Base-by-base conservation (phyloP, 2,329 filamentous ascomycete species). In the Dactylellina drechsleri region DNA sequence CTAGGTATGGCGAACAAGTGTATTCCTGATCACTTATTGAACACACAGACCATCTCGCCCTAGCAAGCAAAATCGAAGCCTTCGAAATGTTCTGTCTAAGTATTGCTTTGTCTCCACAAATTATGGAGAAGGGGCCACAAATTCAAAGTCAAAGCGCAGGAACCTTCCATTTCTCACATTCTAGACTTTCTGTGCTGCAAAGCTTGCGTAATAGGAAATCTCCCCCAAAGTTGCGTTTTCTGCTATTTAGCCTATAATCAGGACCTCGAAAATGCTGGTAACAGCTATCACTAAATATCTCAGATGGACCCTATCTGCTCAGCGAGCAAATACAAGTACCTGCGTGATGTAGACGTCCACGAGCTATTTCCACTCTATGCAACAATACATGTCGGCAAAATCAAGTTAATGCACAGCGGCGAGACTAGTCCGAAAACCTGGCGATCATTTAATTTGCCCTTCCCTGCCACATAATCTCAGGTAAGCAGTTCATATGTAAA, bases 161-260 rank as follows among this genome's bases (percentile, higher is more conserved):
- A 58, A 70, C 66, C 47, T 26, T 40, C 54, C 54, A 16, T 18
- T 52, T 65, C 53, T 57, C 58, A 45, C 49, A 47, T 59, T 64
- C 20, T 53, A 43, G 18, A 53, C 26, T 18, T 45, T 43, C 28
- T 59, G 5, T 61, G 56, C 62, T 67, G 70, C 70, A 68, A 50
- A 40, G 31, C 28, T 75, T 75, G 71, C 71, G 71, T 75, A 75
- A 75, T 62, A 68, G 43, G 58, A 41, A 62, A 31, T 52, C 23
- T 62, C 52, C 58, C 58, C 57, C 15, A 60, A 57, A 52, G 20
- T 74, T 62, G 62, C 62, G 70, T 74, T 62, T 74, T 45, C 56
- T 74, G 58, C 28, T 58, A 36, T 75, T 75, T 75, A 75, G 71
- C 71, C 71, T 75, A 54, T 53, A 43, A 15, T 68, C 31, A 16